phyloP scores from a whole-genome alignment of 805 yeast genomes.

The Metschnikowia lunata region DNA sequence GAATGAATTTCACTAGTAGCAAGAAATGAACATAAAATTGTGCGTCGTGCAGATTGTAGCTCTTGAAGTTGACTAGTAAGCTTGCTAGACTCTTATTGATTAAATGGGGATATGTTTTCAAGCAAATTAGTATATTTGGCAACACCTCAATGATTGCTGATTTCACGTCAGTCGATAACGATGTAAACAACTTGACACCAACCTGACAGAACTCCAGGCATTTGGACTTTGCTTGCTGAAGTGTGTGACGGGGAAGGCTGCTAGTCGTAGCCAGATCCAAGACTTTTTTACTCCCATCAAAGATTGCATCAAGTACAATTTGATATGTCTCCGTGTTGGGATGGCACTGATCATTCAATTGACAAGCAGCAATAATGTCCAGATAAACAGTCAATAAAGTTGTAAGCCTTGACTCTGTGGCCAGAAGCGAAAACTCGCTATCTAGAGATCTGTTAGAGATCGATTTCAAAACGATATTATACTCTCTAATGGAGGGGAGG shows the following conservation, averaged over 20 bases:
- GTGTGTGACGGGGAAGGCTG: conserved; percentile 44
- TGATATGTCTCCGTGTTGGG: conserved; percentile 56
- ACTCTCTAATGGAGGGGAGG: conserved; percentile 51
- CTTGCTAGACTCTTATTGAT: conserved; percentile 18
- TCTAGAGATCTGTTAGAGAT: conserved; percentile 48
- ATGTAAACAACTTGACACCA: conserved; percentile 42
- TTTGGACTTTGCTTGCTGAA: conserved; percentile 43
- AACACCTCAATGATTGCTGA: conserved; percentile 30
- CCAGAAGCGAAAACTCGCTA: conserved; percentile 21
- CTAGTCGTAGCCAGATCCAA: conserved; percentile 36
- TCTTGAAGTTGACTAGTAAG: conserved; percentile 25
- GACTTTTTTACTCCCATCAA: conserved; percentile 43
- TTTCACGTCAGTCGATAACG: conserved; percentile 39
- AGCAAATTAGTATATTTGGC: conserved; percentile 31
- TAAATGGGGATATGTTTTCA: conserved; percentile 27
- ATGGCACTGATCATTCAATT: conserved; percentile 28
- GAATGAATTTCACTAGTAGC: conserved; percentile 24
- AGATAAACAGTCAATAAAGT: conserved; percentile 63
- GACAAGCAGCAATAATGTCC: conserved; percentile 43
- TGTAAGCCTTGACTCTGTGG: conserved; percentile 58
- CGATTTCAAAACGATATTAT: conserved; percentile 53
- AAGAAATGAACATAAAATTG: conserved; percentile 36
- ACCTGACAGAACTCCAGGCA: conserved; percentile 41
- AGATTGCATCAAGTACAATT: conserved; percentile 43
- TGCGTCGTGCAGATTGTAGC: conserved; percentile 22